Evolutionary conservation across 2,329 filamentous ascomycete genomes (phyloP), one percentile per base, ranked within the genome.

Genomic region (Xylariaceae sp.): DNA sequence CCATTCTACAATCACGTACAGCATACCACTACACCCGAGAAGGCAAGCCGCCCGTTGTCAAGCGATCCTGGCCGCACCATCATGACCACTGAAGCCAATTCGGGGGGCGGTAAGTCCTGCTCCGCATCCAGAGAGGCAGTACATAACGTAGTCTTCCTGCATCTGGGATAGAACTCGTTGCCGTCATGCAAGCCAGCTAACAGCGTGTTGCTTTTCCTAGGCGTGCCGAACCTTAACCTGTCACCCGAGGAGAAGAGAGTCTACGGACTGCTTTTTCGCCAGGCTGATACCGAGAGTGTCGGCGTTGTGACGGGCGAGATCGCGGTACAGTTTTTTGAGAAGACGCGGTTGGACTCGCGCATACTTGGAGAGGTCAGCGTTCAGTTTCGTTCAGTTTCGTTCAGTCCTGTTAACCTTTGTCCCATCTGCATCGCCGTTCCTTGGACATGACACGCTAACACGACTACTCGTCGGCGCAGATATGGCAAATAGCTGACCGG

Each of bases 401-500:
- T 19, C 19, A 64, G 83, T 77, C 43, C 37, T 39, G 37, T 30
- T 44, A 26, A 51, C 8, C 6, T 11, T 37, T 11, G 12, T 37
- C 35, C 8, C 3, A 9, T 26, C 42, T 35, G 19, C 19, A 30
- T 42, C 11, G 6, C 37, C 12, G 26, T 47, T 8, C 27, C 37
- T 30, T 8, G 29, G 12, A 43, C 12, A 46, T 46, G 30, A 43
- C 35, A 37, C 62, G 58, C 70, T 71, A 57, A 74, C 63, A 46
- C 52, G 43, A 19, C 31, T 12, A 45, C 47, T 51, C n/a, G 60
- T 53, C 7, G 9, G 29, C 61, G 56, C 72, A 96, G 88, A 97
- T 99, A 80, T 99, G 94, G 94, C 92, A 97, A 75, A 94, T 99
- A 71, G 92, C 94, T 64, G 94, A 99, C 75, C 91, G 84, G 62